A percentile compares a stretch with the other conserved stretches of the same genome.
Evolutionary conservation across 1,284 basidiomycete genomes (phyloP).

Genomic region (Xerocomus subilludens): DNA sequence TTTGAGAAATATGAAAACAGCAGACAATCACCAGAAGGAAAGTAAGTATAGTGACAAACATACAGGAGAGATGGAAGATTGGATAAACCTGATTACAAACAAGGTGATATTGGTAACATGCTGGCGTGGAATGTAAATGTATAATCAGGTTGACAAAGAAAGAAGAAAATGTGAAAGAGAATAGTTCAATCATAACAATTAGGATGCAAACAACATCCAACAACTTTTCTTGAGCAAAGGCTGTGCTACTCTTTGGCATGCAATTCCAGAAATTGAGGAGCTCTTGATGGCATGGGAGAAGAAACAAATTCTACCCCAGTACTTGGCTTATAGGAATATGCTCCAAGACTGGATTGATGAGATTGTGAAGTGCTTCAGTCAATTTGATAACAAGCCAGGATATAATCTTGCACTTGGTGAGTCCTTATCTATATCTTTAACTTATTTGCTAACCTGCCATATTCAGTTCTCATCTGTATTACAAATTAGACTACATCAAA

Average conservation of each 20-base stretch:
- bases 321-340: background rate
- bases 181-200: too few relatives aligned
- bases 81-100: too few relatives aligned
- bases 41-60: too few relatives aligned
- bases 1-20: too few relatives aligned
- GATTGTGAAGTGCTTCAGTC: background rate
- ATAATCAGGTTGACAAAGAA: too few relatives aligned
- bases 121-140: too few relatives aligned
- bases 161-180: too few relatives aligned
- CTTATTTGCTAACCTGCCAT: too few relatives aligned
- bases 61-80: too few relatives aligned
- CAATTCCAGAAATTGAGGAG: background rate
- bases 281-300: background rate
- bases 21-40: too few relatives aligned
- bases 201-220: background rate
- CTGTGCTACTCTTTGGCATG: background rate
- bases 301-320: background rate
- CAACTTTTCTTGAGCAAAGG: background rate
- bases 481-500: background rate
- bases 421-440: too few relatives aligned
- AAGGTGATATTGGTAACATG: too few relatives aligned
- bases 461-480: background rate
- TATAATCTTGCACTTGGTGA: background rate
- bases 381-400: background rate
- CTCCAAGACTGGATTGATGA: background rate